Conservation (phyloP, 306 rosid genomes). For the Cicer judaicum region DNA sequence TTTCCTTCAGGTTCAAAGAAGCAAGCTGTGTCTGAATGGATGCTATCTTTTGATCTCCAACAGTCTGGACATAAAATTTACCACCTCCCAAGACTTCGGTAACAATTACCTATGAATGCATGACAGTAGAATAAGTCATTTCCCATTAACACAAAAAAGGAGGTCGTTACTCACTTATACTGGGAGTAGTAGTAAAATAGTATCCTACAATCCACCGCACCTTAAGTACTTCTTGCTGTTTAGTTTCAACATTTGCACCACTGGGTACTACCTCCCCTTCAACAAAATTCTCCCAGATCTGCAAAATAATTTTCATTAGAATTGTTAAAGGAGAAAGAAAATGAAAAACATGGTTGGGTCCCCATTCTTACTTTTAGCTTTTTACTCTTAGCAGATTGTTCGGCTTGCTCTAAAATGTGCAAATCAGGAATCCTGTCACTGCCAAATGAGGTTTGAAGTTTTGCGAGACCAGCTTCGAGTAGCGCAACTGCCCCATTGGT, state of each 20-base stretch:
- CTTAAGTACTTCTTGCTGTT: constrained; percentile 96
- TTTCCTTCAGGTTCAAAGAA: constrained; percentile 85
- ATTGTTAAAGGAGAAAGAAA: constrained; percentile 35
- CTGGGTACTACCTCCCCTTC: constrained; percentile 93
- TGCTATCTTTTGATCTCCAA: constrained; percentile 86
- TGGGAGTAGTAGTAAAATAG: constrained; percentile 27
- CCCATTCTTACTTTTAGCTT: constrained; percentile 79
- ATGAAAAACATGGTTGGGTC: background rate
- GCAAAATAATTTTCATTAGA: constrained; percentile 52
- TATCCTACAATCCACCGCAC: constrained; percentile 49
- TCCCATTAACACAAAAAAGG: constrained; percentile 30
- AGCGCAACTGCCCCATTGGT: constrained; percentile 73
- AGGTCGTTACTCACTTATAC: background rate
- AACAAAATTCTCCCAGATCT: constrained; percentile 97
- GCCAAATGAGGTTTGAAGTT: constrained; percentile 84
- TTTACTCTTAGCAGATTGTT: constrained; percentile 78
- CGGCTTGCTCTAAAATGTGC: constrained; percentile 84
- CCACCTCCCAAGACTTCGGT: constrained; percentile 94
- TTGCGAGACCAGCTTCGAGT: constrained; percentile 95
- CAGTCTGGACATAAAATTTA: constrained; percentile 83
- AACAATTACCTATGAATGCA: constrained; percentile 66
- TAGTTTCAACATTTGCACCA: constrained; percentile 70
- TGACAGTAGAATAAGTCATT: constrained; percentile 42
- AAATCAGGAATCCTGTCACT: constrained; percentile 88
- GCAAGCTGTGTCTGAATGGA: constrained; percentile 86